Conservation (phyloP, 495 filamentous ascomycete genomes). For the Aspergillus sclerotioniger region DNA sequence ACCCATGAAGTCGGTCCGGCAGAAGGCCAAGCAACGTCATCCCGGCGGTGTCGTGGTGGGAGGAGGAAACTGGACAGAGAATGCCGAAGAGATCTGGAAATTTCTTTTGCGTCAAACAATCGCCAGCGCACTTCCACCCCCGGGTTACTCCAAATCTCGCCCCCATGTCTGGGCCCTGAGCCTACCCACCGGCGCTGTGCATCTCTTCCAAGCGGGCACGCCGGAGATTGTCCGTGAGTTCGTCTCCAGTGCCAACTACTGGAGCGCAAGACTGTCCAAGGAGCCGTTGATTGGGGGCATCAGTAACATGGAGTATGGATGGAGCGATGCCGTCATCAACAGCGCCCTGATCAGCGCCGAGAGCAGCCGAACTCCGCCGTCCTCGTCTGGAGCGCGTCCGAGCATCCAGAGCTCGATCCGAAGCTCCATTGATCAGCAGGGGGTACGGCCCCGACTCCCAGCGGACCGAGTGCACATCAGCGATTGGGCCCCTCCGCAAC, state of each 20-base stretch:
- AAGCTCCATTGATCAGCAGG: slow-evolving; percentile 67
- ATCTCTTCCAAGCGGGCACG: slow-evolving; percentile 96
- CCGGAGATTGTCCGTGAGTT: slow-evolving; percentile 94
- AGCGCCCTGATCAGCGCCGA: slow-evolving; percentile 59
- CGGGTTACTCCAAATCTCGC: slow-evolving; percentile 86
- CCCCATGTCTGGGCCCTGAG: slow-evolving; percentile 96
- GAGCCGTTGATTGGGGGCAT: slow-evolving; percentile 88
- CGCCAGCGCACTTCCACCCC: slow-evolving; percentile 82
- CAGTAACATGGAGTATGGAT: slow-evolving; percentile 97
- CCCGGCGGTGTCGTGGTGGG: slow-evolving; percentile 71
- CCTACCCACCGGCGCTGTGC: slow-evolving; percentile 87
- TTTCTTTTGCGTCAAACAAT: slow-evolving; percentile 92
- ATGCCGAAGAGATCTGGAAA: slow-evolving; percentile 79
- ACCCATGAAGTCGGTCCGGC: slow-evolving; percentile 67
- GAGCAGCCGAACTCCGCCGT: slow-evolving; percentile 42
- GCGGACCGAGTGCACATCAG: slow-evolving; percentile 82
- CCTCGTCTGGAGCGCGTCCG: slow-evolving; percentile 47
- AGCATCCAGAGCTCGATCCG: slow-evolving; percentile 72
- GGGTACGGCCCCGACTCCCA: slow-evolving; percentile 65
- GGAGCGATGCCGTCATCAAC: slow-evolving; percentile 88
- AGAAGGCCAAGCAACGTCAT: slow-evolving; percentile 58
- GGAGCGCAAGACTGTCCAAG: slow-evolving; percentile 90
- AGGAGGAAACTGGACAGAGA: slow-evolving; percentile 96
- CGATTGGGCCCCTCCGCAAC: slow-evolving; percentile 91
- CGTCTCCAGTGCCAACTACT: slow-evolving; percentile 94